phyloP scores from a whole-genome alignment of 1,284 basidiomycete genomes.

The Tylopilus sp. region DNA sequence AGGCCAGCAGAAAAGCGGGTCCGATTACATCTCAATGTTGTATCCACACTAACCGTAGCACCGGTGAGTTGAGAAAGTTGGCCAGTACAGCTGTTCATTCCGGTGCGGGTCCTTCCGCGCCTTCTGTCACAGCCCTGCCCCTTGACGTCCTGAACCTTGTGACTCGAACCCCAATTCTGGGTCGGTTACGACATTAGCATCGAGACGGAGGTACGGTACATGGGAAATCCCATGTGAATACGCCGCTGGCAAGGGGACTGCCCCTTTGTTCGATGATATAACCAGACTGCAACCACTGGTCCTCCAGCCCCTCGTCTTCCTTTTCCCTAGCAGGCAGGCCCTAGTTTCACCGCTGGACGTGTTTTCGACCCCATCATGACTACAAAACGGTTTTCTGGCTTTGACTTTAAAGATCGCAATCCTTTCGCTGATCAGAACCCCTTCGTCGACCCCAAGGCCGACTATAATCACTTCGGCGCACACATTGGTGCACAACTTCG shows the following conservation, averaged over 20 bases:
- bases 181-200: not conserved
- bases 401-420: slow-evolving; percentile 70
- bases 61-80: not conserved
- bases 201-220: not conserved
- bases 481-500: slow-evolving; percentile 44
- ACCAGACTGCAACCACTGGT: slow-evolving; percentile 5
- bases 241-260: slow-evolving; percentile 7
- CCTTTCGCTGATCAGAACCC: slow-evolving; percentile 53
- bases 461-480: slow-evolving; percentile 20
- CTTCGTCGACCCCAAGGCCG: slow-evolving; percentile 20
- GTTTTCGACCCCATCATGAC: slow-evolving; percentile 30
- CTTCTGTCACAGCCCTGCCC: too few relatives aligned
- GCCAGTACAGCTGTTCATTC: not conserved
- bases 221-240: slow-evolving; percentile 16
- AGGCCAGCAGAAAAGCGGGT: too few relatives aligned
- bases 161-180: not conserved
- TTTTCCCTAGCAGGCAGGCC: slow-evolving; percentile 47
- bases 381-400: slow-evolving; percentile 53
- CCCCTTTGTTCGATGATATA: slow-evolving; percentile 9
- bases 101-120: not conserved
- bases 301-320: not conserved
- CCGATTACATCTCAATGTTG: not conserved
- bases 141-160: not conserved
- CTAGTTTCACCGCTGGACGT: slow-evolving; percentile 36
- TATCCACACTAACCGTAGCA: not conserved